These are phyloP conservation scores for Skeletonema marinoi DNA, from an alignment of 108 stramenopile species.

Conservation along the genomic window DNA sequence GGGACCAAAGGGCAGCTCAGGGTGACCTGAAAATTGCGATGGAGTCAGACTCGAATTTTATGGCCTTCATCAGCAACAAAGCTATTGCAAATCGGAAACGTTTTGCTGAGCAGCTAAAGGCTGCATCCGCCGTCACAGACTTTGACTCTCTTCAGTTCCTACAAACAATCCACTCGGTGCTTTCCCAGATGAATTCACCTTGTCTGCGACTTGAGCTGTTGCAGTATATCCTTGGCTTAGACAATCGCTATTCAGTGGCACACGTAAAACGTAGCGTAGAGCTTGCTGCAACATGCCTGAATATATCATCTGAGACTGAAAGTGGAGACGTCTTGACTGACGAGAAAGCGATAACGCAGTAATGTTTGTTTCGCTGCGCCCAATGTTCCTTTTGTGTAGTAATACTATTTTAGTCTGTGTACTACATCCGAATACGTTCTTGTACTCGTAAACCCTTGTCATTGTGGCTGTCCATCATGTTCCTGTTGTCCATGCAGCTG, in stretches of 20 bases:
- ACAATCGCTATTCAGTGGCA: slow-evolving; percentile 87
- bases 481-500: too few species aligned
- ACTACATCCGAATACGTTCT: too few species aligned
- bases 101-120: slow-evolving; percentile 79
- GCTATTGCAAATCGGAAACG: slow-evolving; percentile 82
- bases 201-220: slow-evolving; percentile 87
- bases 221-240: slow-evolving; percentile 89
- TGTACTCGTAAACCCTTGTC: too few species aligned
- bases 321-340: slow-evolving; percentile 37
- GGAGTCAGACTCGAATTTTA: slow-evolving; percentile 71
- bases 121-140: slow-evolving; percentile 62
- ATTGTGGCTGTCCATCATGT: too few species aligned
- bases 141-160: slow-evolving; percentile 76
- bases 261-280: slow-evolving; percentile 84
- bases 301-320: slow-evolving; percentile 33
- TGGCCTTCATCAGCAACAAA: slow-evolving; percentile 90
- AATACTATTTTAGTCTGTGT: too few species aligned
- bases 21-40: slow-evolving; percentile 87
- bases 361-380: not conserved
- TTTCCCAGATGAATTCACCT: slow-evolving; percentile 79
- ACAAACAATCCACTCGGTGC: slow-evolving; percentile 63
- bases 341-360: not conserved
- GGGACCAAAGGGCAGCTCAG: slow-evolving; percentile 88
- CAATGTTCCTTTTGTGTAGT: too few species aligned
- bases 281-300: slow-evolving; percentile 82